Base-by-base conservation (phyloP, 345 rosid species). In the Lumnitzera racemosa region DNA sequence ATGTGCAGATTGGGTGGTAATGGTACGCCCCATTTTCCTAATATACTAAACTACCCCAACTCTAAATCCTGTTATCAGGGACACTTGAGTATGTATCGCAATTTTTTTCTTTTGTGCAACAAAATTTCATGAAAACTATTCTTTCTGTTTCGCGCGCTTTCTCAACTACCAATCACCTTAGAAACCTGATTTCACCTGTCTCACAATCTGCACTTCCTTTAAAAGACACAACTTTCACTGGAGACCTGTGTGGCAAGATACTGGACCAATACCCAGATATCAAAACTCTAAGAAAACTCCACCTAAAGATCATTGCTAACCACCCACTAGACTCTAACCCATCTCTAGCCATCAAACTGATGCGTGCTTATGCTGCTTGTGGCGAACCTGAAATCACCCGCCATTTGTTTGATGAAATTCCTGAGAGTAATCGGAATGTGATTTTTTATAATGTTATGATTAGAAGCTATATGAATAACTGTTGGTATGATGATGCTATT, bases 391-490 rank as follows among this genome's bases (percentile, higher is more conserved):
- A 12, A 9, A 27, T 24, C 11, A 64, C 65, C 17, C 60, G 64
- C 59, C 49, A 29, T 11, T 36, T 67, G 59, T 67, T 60, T 24
- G 70, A 53, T 31, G 60, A 55, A 67, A 24, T 60, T 51, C 15
- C 51, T 13, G 59, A 67, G 15, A 67, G 48, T 65, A 46, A 59
- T 55, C 59, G 48, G 70, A 52, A 59, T 48, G 70, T 67, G 43
- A 27, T 67, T 53, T 17, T 60, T 59, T 67, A 60, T 17, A 67
- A 54, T 54, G 70, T 60, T 50, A 59, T 67, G 59, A 67, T 67
- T 3, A 59, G 65, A 11, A 54, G 70, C 55, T 54, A 59, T 20
- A 52, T 31, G 56, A 59, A 59, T 13, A 67, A 59, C 49, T 49
- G 24, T 27, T 31, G 24, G 64, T 47, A 53, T n/a, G 23, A 15